Base-by-base conservation (phyloP, 75 land plant genomes). In the Picea sitchensis region DNA sequence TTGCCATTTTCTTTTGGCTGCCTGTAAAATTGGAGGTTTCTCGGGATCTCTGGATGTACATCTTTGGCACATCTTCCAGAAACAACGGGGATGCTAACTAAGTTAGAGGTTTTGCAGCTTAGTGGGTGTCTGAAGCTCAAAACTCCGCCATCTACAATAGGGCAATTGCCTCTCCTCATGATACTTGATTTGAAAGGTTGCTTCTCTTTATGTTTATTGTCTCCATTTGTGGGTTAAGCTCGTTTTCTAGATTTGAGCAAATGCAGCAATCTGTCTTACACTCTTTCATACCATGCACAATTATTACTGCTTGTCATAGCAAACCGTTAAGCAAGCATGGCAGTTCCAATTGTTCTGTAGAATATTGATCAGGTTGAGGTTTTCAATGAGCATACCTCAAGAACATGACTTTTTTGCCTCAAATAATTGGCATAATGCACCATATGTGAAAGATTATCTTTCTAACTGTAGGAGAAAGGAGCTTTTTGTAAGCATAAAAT, bases 41-140 rank as follows among this genome's bases (percentile, higher is more conserved):
- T 80, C 58, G 23, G 36, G 36, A 8, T 80, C 18, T 30, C 8
- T 54, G 76, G 81, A 71, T 80, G 81, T 58, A 68, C 32, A 31
- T 68, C 60, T 32, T 58, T 80, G 56, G 32, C 81, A 60, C 5
- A 6, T 56, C 75, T 82, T 18, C 86, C 84, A 20, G 80, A 71
- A 11, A 26, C 80, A 14, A 57, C 72, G 14, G 81, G 86, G n/a
- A 21, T 18, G 9, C 78, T 85, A 20, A 56, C 59, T 4, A 9
- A 75, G 4, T 77, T 85, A 8, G 71, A 67, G 72, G 58, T 54
- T 21, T 63, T 84, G 57, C 26, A 75, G 34, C 79, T 84, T 65
- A 76, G 81, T 58, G 76, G 75, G 21, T 85, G 86, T 65, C 21
- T 62, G 41, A 61, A 64, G 31, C 71, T 85, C 54, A 81, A 21